phyloP scores from a whole-genome alignment of 2,329 filamentous ascomycete species.

The Thielaviopsis punctulata region DNA sequence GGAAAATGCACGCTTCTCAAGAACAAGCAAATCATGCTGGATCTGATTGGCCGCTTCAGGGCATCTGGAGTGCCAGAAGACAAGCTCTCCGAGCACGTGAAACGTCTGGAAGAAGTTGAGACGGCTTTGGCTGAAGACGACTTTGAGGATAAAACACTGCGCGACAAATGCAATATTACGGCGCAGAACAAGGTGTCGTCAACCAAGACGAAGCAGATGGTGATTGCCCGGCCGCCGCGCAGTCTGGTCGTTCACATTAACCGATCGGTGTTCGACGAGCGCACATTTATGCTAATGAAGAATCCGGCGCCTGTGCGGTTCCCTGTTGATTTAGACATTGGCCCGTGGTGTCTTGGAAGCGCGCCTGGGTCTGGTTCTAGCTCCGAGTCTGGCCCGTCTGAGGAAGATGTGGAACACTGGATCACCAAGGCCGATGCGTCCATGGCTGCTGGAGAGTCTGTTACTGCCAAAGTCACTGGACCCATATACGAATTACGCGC shows the following conservation, averaged over 20 bases:
- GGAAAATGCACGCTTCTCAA: conserved; percentile 71
- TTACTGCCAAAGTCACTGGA: conserved; percentile 34
- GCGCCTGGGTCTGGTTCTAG: background rate
- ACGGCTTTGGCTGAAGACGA: conserved; percentile 61
- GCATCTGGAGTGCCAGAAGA: conserved; percentile 24
- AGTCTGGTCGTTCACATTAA: conserved; percentile 80
- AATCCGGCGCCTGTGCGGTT: conserved; percentile 69
- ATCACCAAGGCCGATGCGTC: conserved; percentile 48
- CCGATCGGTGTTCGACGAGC: conserved; percentile 76
- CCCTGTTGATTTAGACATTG: conserved; percentile 55
- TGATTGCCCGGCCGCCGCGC: conserved; percentile 65
- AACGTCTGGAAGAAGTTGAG: conserved; percentile 48
- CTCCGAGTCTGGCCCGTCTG: background rate
- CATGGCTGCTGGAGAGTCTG: conserved; percentile 47
- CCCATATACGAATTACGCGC: conserved; percentile 63
- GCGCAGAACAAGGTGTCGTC: conserved; percentile 52
- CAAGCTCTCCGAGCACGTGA: conserved; percentile 30
- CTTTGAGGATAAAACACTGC: conserved; percentile 53
- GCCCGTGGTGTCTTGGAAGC: conserved; percentile 69
- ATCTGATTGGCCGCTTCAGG: conserved; percentile 21
- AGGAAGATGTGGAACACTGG: conserved; percentile 46
- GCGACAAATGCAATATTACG: conserved; percentile 46
- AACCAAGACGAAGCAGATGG: conserved; percentile 80
- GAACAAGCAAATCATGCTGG: conserved; percentile 29
- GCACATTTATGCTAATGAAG: conserved; percentile 63